Conservation (phyloP, 176 grass and related monocot species). For the Leersia perrieri region DNA sequence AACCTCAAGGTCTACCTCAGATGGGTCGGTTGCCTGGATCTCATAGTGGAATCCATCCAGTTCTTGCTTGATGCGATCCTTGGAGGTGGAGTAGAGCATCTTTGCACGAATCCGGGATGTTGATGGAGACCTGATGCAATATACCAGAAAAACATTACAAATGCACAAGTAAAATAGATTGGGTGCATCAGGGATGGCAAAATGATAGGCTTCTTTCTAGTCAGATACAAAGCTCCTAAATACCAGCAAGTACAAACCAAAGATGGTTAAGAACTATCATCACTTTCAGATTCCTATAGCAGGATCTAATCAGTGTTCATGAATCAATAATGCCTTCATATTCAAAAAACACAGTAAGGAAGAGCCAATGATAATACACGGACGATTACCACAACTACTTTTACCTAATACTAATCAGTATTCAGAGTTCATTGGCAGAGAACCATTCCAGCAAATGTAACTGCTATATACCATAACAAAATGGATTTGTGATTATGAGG, state of each 20-base stretch:
- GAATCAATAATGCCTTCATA: background rate
- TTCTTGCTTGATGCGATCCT: conserved; percentile 90
- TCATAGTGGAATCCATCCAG: conserved; percentile 95
- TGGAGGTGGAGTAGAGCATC: conserved; percentile 96
- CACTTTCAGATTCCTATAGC: background rate
- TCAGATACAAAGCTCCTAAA: conserved; percentile 9
- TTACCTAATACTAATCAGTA: background rate
- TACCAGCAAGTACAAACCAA: conserved; percentile 8
- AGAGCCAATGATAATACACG: background rate
- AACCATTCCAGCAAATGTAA: background rate
- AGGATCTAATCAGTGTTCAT: conserved; percentile 5
- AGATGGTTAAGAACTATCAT: background rate
- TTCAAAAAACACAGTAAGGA: background rate
- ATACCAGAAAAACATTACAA: background rate
- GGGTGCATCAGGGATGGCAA: background rate
- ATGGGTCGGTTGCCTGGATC: conserved; percentile 91
- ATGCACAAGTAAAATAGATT: background rate
- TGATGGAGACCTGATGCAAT: conserved; percentile 62
- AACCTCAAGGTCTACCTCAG: conserved; percentile 77
- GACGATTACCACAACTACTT: background rate
- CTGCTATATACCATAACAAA: background rate
- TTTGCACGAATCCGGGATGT: conserved; percentile 87
- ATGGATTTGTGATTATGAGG: background rate
- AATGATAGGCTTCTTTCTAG: background rate
- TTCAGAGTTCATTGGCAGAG: background rate